A percentile compares a stretch with the other conserved stretches of the same genome.
phyloP scores from a whole-genome alignment of 257 asterid genomes.

The Fraxinus americana region DNA sequence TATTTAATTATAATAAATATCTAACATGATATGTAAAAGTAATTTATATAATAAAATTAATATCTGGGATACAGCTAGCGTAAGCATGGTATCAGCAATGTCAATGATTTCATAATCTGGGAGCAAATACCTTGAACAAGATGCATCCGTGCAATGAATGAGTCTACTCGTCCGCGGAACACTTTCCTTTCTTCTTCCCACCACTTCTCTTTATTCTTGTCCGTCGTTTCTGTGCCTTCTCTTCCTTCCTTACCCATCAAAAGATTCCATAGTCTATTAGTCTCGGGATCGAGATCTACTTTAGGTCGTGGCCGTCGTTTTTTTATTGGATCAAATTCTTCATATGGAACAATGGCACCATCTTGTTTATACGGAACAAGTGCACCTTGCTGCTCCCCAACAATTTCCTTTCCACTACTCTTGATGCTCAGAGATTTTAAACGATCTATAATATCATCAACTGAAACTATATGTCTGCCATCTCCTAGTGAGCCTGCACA shows the following conservation, averaged over 20 bases:
- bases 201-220: constrained; percentile 62
- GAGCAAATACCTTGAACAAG: constrained; percentile 81
- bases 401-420: constrained; percentile 30
- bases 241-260: constrained; percentile 76
- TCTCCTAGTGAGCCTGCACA: constrained; percentile 53
- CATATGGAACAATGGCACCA: constrained; percentile 62
- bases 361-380: constrained; percentile 71
- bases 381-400: constrained; percentile 42
- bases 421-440: constrained; percentile 48
- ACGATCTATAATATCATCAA: constrained; percentile 46
- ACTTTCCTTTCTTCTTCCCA: constrained; percentile 87
- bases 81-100: constrained; percentile 6
- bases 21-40: constrained; percentile 6
- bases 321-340: constrained; percentile 49
- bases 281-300: constrained; percentile 94
- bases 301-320: constrained; percentile 67
- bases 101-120: background rate
- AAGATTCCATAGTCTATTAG: constrained; percentile 81
- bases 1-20: background rate
- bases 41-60: background rate
- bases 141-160: constrained; percentile 96
- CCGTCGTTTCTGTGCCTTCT: constrained; percentile 55
- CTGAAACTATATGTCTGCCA: constrained; percentile 18
- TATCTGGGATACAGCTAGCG: constrained; percentile 9
- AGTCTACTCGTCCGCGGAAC: constrained; percentile 78